Evolutionary conservation across 768 basidiomycete species (phyloP).

Genomic region (Boletus speciosus): DNA sequence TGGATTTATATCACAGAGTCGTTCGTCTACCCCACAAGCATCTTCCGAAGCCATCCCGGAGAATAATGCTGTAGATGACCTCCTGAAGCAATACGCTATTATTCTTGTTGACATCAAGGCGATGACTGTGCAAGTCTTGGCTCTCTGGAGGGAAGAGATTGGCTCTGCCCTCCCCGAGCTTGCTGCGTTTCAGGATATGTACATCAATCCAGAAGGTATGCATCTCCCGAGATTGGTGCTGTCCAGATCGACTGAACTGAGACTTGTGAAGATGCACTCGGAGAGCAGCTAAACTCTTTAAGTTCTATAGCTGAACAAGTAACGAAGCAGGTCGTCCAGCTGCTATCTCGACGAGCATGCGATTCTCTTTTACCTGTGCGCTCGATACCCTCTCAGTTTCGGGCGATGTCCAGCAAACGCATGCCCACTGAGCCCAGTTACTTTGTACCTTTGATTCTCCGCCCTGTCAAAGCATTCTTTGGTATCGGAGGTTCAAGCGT

Average conservation of each 20-base stretch:
- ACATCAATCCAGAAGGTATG: slow-evolving; percentile 49
- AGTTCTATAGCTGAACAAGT: slow-evolving; percentile 53
- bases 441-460: slow-evolving; percentile 78
- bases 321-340: slow-evolving; percentile 59
- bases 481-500: slow-evolving; percentile 55
- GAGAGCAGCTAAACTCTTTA: slow-evolving; percentile 47
- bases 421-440: slow-evolving; percentile 78
- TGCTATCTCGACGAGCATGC: slow-evolving; percentile 77
- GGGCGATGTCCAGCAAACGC: slow-evolving; percentile 76
- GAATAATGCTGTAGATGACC: slow-evolving; percentile 57
- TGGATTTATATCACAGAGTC: slow-evolving; percentile 32
- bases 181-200: slow-evolving; percentile 30
- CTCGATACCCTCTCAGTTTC: slow-evolving; percentile 86
- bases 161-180: slow-evolving; percentile 54
- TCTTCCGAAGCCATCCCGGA: slow-evolving; percentile 52
- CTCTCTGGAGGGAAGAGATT: slow-evolving; percentile 70
- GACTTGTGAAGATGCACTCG: slow-evolving; percentile 48
- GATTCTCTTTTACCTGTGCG: slow-evolving; percentile 83
- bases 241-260: neutral
- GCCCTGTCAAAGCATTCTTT: slow-evolving; percentile 76
- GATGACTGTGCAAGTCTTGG: slow-evolving; percentile 49
- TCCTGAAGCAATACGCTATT: slow-evolving; percentile 63
- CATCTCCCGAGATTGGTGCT: neutral
- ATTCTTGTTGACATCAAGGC: slow-evolving; percentile 64
- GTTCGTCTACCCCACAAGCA: slow-evolving; percentile 51